phyloP scores from a whole-genome alignment of 2,329 filamentous ascomycete genomes.

The Ophiostoma ulmi region DNA sequence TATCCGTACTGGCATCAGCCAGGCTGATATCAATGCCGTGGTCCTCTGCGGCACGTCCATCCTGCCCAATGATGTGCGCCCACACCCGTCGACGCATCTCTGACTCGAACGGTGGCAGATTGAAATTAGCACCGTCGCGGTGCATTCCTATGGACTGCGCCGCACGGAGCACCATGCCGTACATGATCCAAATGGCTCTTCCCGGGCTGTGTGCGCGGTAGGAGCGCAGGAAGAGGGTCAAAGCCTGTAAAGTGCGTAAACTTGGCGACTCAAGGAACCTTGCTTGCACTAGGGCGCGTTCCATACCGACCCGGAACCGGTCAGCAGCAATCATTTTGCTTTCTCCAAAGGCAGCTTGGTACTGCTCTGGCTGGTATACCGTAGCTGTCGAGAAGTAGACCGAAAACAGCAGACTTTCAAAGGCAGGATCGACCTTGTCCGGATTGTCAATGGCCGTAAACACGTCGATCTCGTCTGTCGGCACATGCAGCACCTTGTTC shows the following conservation, averaged over 20 bases:
- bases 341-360: constrained; percentile 24
- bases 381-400: constrained; percentile 27
- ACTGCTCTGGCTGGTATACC: constrained; percentile 25
- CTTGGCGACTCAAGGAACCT: constrained; percentile 28
- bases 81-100: constrained; percentile 29
- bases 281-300: constrained; percentile 26
- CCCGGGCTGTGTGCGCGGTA: constrained; percentile 25
- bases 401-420: constrained; percentile 28
- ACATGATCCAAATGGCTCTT: constrained; percentile 27
- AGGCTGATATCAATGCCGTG: constrained; percentile 37
- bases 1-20: constrained; percentile 41
- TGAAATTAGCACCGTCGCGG: constrained; percentile 35
- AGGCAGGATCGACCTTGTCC: constrained; percentile 10
- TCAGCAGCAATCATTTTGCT: constrained; percentile 24
- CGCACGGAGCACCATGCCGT: constrained; percentile 27
- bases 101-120: constrained; percentile 37
- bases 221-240: constrained; percentile 25
- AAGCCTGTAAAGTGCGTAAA: constrained; percentile 26
- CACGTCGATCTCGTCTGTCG: constrained; percentile 26
- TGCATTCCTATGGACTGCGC: constrained; percentile 31
- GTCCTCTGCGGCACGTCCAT: constrained; percentile 44
- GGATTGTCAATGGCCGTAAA: constrained; percentile 27
- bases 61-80: constrained; percentile 26
- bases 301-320: constrained; percentile 26
- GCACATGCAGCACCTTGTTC: constrained; percentile 29